Percentiles rank a stretch among this genome's conserved stretches.
These are phyloP conservation scores for Trametes gibbosa DNA, from an alignment of 768 basidiomycete species.

Conservation along the genomic window DNA sequence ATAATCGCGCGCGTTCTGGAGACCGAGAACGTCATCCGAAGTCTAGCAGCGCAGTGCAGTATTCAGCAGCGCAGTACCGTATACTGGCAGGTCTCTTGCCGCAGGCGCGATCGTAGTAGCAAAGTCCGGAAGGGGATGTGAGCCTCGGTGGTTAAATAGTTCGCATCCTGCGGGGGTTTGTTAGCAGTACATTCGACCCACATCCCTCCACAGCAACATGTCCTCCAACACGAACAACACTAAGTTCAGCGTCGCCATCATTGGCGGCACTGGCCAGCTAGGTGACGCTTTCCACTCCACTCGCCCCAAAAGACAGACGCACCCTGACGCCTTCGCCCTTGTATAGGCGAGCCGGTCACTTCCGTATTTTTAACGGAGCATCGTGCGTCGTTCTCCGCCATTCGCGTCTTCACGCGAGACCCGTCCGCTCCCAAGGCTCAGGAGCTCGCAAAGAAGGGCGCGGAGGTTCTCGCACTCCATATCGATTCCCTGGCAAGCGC, in stretches of 20 bases:
- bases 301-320: too few species aligned
- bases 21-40: too few species aligned
- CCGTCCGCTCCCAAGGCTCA: slow-evolving; percentile 9
- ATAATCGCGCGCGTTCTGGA: too few species aligned
- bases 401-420: slow-evolving; percentile 20
- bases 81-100: too few species aligned
- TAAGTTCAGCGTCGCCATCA: not conserved
- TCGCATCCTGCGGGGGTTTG: not conserved
- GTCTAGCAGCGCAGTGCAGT: too few species aligned
- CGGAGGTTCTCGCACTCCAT: slow-evolving; percentile 12
- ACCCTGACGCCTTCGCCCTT: not conserved
- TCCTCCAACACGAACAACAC: not conserved
- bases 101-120: too few species aligned
- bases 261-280: slow-evolving; percentile 1
- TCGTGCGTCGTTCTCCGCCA: slow-evolving; percentile 12
- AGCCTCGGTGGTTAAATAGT: not conserved
- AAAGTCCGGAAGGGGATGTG: too few species aligned
- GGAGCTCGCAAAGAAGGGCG: slow-evolving; percentile 18
- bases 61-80: too few species aligned
- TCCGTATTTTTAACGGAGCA: slow-evolving; percentile 15
- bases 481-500: slow-evolving; percentile 1
- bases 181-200: too few species aligned
- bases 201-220: not conserved
- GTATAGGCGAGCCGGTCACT: slow-evolving; percentile 5
- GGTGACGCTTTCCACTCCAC: not conserved